Base-by-base conservation (phyloP, 2,329 filamentous ascomycete genomes). In the Pyrenochaeta sp. region DNA sequence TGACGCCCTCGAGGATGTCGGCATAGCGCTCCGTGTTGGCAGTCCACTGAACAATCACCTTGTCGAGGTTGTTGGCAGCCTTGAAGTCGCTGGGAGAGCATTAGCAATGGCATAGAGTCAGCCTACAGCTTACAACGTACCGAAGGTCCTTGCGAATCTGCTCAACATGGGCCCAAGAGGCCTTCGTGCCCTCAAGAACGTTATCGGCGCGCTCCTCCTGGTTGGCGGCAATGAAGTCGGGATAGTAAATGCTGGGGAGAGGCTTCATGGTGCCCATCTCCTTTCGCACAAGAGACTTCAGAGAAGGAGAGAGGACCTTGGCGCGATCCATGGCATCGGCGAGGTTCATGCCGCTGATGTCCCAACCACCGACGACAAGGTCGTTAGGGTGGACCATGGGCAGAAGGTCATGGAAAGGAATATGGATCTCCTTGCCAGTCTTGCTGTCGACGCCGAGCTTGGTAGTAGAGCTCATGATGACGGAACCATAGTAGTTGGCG, bases 361-460 rank as follows among this genome's bases (percentile, higher is more conserved):
- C 95, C 95, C 95, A 99, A 58, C 95, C 95, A 66, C 95, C 94
- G 76, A 99, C 85, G 73, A 91, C 90, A 44, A 99, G 86, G 76
- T 99, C 93, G 75, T 99, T 95, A 68, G 95, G 95, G 79, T 98
- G 94, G 54, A 94, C 90, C 92, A 98, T 97, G 57, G 95, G 95
- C 62, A 99, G 84, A 69, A 98, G 85, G 75, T 94, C 87, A 75
- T 94, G 91, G 83, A 99, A 96, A 61, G 95, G 94, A 68, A 99
- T 91, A 80, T 98, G 97, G 80, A 99, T 87, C 73, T 99, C 95
- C 79, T 90, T 85, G 69, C 86, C 87, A 56, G 92, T 96, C 79
- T 90, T 86, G 69, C 87, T 84, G 71, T 98, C 92, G 39, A 89
- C 90, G 52, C 95, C 95, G 57, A 99, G 89, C 86, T 98, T 99